Conservation (phyloP, 257 asterid species). For the Nicotiana sylvestris region DNA sequence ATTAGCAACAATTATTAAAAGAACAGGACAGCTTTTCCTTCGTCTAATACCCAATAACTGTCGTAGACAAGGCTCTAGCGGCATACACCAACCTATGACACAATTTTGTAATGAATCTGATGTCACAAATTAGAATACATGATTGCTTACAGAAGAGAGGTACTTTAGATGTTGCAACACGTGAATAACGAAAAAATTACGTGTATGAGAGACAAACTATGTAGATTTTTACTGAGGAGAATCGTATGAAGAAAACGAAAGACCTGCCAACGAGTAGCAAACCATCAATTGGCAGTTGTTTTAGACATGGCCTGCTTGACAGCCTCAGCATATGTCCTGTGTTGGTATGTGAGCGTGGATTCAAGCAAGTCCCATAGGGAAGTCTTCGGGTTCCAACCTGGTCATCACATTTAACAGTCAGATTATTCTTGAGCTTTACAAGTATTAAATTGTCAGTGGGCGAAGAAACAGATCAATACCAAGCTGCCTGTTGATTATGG, state of each 20-base stretch:
- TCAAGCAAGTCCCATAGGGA: conserved; percentile 70
- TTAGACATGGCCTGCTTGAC: conserved; percentile 60
- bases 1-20: not conserved
- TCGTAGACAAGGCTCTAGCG: not conserved
- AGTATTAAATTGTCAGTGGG: not conserved
- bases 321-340: conserved; percentile 74
- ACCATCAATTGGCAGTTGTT: conserved; percentile 40
- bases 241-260: conserved; percentile 17
- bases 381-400: conserved; percentile 73
- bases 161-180: conserved; percentile 12
- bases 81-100: conserved; percentile 19
- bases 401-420: not conserved
- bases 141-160: conserved; percentile 14
- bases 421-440: not conserved
- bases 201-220: not conserved
- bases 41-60: conserved; percentile 10
- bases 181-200: not conserved
- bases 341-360: conserved; percentile 70
- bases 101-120: conserved; percentile 8
- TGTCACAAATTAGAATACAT: conserved; percentile 9
- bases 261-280: conserved; percentile 8
- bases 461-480: conserved; percentile 35
- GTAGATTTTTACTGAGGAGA: conserved; percentile 18
- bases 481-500: conserved; percentile 81
- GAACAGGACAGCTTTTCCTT: conserved; percentile 11